Percentiles rank a stretch among this genome's conserved stretches.
Evolutionary conservation across 768 basidiomycete genomes (phyloP).

Genomic region (Mrakia frigida): DNA sequence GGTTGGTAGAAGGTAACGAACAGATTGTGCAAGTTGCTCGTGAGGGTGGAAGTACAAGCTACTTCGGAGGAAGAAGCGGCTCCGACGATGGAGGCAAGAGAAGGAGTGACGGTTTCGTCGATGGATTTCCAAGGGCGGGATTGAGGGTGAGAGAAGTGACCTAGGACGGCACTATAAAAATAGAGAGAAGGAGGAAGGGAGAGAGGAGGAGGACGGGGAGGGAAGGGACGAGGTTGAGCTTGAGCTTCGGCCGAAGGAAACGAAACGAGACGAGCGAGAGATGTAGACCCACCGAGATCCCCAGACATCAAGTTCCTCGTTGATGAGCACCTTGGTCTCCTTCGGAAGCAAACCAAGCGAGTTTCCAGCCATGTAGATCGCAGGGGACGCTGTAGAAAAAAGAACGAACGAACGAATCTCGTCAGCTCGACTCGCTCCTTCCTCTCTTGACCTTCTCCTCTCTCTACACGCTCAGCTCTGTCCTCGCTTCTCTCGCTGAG

Average conservation of each 20-base stretch:
- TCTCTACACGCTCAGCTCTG: no score
- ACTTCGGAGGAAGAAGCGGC: slow-evolving; percentile 59
- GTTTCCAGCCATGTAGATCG: slow-evolving; percentile 91
- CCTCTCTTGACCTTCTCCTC: neutral
- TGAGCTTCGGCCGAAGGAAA: no score
- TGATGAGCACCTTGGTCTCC: slow-evolving; percentile 62
- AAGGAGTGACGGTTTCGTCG: slow-evolving; percentile 63
- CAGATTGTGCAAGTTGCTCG: slow-evolving; percentile 82
- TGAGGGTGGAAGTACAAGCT: slow-evolving; percentile 90
- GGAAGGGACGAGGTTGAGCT: no score
- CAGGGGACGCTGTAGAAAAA: slow-evolving; percentile 48
- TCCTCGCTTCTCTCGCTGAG: no score
- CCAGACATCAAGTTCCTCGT: slow-evolving; percentile 84
- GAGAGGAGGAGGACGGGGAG: no score
- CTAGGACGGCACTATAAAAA: slow-evolving; percentile 66
- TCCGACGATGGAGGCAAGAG: slow-evolving; percentile 80
- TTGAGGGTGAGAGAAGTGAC: slow-evolving; percentile 86
- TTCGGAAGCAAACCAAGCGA: slow-evolving; percentile 80
- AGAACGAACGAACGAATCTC: neutral
- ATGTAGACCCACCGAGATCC: slow-evolving; percentile 49
- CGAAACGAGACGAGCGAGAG: slow-evolving; percentile 35
- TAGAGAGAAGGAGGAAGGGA: neutral
- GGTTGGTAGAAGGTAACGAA: slow-evolving; percentile 93
- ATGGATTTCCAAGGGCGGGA: slow-evolving; percentile 75
- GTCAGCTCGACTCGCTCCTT: neutral